A percentile compares a stretch with the other conserved stretches of the same genome.
phyloP scores from a whole-genome alignment of 2,329 filamentous ascomycete species.

The Penicillium italicum region DNA sequence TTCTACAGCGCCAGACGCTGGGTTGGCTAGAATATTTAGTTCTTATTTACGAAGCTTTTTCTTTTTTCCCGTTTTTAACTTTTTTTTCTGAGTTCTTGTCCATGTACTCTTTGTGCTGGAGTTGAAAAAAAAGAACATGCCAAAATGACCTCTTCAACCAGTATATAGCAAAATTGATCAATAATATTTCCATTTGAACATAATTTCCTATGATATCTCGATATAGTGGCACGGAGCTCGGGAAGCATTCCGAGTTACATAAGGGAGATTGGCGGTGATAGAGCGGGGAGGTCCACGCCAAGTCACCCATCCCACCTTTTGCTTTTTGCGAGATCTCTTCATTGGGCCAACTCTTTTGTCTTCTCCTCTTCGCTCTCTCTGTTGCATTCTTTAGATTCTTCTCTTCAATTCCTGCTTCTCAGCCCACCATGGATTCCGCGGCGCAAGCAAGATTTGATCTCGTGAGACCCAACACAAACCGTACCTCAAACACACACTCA shows the following conservation, averaged over 20 bases:
- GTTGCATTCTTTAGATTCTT: not conserved
- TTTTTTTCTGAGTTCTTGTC: conserved; percentile 11
- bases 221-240: not conserved
- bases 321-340: not conserved
- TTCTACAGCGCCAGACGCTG: conserved; percentile 85
- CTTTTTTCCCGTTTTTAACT: not conserved
- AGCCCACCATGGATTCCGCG: not conserved
- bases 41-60: conserved; percentile 3
- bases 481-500: not conserved
- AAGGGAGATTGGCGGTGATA: not conserved
- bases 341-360: not conserved
- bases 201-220: not conserved
- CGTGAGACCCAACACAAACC: not conserved
- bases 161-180: conserved; percentile 16
- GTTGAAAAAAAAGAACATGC: conserved; percentile 12
- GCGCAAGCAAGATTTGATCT: not conserved
- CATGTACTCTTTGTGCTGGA: conserved; percentile 14
- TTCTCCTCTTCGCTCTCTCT: not conserved
- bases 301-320: not conserved
- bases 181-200: not conserved
- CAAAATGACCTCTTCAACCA: conserved; percentile 9
- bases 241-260: not conserved
- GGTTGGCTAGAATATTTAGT: conserved; percentile 58
- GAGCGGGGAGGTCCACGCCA: not conserved
- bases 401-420: not conserved